Percentiles rank a stretch among this genome's conserved stretches.
These are phyloP conservation scores for Coccomyxa sp. DNA, from an alignment of 139 green algal genomes.

Conservation along the genomic window DNA sequence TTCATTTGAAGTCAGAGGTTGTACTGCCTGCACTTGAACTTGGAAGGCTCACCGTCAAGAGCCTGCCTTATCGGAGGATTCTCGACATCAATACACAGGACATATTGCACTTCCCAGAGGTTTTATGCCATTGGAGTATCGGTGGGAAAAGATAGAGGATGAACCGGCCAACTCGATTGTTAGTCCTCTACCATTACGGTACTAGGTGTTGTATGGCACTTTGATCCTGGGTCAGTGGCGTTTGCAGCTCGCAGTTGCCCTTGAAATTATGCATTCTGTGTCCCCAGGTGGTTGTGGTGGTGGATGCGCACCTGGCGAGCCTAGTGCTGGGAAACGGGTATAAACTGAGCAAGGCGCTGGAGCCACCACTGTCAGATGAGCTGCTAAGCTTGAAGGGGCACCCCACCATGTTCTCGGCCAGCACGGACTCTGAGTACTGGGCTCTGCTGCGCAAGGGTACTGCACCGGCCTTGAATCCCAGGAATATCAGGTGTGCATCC, in stretches of 20 bases:
- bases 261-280: background rate
- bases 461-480: background rate
- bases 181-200: too few relatives aligned
- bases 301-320: background rate
- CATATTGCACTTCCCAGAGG: background rate
- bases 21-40: background rate
- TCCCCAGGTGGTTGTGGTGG: background rate
- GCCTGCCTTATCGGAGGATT: too few relatives aligned
- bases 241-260: background rate
- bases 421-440: background rate
- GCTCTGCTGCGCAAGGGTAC: background rate
- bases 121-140: background rate
- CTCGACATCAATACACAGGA: background rate
- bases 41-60: too few relatives aligned
- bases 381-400: background rate
- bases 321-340: background rate
- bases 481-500: constrained; percentile 1
- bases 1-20: background rate
- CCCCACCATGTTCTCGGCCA: constrained; percentile 1
- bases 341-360: background rate
- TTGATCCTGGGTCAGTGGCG: too few relatives aligned
- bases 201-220: too few relatives aligned
- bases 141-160: background rate
- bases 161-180: background rate
- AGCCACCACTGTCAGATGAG: background rate